These are phyloP conservation scores for Lotus japonicus DNA, from an alignment of 306 rosid species.

Conservation along the genomic window DNA sequence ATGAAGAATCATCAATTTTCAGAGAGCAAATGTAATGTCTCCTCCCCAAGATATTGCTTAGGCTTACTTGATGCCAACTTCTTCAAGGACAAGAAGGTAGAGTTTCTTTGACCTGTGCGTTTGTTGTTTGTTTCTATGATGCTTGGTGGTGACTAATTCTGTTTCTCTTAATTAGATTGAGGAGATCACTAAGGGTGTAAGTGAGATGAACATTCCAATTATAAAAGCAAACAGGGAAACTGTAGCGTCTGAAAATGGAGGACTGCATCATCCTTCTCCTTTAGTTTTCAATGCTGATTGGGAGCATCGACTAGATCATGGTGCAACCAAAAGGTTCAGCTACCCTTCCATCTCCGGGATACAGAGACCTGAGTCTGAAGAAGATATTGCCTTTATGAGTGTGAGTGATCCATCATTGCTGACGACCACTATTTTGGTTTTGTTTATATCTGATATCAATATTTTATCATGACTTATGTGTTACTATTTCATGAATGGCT, in stretches of 20 bases:
- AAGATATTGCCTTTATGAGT: constrained; percentile 66
- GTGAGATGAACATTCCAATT: constrained; percentile 48
- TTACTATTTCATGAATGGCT: not conserved
- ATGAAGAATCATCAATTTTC: constrained; percentile 23
- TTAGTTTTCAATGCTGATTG: constrained; percentile 57
- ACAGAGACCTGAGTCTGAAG: constrained; percentile 53
- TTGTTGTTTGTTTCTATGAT: not conserved
- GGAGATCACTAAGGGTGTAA: constrained; percentile 44
- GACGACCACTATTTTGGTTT: not conserved
- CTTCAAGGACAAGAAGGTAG: constrained; percentile 49
- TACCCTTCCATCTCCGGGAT: constrained; percentile 35
- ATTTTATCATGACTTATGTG: not conserved
- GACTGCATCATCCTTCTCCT: constrained; percentile 49
- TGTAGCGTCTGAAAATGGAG: constrained; percentile 64
- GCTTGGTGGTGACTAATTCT: not conserved
- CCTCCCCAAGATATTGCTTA: constrained; percentile 41
- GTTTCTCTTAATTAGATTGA: constrained; percentile 27
- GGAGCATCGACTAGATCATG: constrained; percentile 18
- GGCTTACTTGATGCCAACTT: constrained; percentile 58
- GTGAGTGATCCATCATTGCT: constrained; percentile 35
- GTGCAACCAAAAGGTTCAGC: constrained; percentile 30
- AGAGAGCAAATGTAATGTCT: constrained; percentile 2
- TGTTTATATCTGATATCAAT: not conserved
- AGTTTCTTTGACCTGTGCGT: not conserved
- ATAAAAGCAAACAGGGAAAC: constrained; percentile 46